Evolutionary conservation across 2,329 filamentous ascomycete genomes (phyloP).

Genomic region (Apiospora hydei): DNA sequence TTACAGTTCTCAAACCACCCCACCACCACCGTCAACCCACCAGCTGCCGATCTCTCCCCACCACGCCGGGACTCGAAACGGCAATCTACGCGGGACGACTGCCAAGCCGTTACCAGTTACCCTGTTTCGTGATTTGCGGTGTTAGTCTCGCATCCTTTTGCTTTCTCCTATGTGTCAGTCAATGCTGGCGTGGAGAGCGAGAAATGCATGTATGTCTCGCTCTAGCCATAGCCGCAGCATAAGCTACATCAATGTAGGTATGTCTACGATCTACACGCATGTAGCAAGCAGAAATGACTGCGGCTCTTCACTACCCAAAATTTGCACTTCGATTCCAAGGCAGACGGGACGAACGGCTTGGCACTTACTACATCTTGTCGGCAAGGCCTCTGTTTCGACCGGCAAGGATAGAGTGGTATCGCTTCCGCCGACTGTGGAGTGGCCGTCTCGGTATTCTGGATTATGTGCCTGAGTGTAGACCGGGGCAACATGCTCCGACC

Average conservation of each 20-base stretch:
- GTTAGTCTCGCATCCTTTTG: slow-evolving; percentile 1
- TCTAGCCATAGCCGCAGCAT: not conserved
- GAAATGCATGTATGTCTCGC: not conserved
- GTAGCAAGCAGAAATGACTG: not conserved
- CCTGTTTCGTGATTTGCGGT: slow-evolving; percentile 4
- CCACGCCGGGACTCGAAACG: not conserved
- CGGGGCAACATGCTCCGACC: not conserved
- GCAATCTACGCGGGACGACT: not conserved
- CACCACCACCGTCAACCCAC: slow-evolving; percentile 1
- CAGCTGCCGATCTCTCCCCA: not conserved
- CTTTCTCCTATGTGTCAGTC: not conserved
- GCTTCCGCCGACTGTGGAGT: not conserved
- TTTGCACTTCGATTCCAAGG: not conserved
- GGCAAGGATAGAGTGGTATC: not conserved
- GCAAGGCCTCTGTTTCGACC: not conserved
- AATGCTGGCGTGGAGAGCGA: not conserved
- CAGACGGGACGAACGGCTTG: slow-evolving; percentile 1
- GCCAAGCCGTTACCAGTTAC: slow-evolving; percentile 3
- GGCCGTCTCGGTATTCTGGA: not conserved
- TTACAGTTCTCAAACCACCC: slow-evolving; percentile 17
- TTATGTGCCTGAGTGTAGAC: not conserved
- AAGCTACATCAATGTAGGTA: not conserved
- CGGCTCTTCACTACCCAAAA: not conserved
- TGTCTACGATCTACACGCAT: not conserved
- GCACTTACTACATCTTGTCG: not conserved